These are phyloP conservation scores for Terfezia claveryi DNA, from an alignment of 495 filamentous ascomycete genomes.

Conservation along the genomic window DNA sequence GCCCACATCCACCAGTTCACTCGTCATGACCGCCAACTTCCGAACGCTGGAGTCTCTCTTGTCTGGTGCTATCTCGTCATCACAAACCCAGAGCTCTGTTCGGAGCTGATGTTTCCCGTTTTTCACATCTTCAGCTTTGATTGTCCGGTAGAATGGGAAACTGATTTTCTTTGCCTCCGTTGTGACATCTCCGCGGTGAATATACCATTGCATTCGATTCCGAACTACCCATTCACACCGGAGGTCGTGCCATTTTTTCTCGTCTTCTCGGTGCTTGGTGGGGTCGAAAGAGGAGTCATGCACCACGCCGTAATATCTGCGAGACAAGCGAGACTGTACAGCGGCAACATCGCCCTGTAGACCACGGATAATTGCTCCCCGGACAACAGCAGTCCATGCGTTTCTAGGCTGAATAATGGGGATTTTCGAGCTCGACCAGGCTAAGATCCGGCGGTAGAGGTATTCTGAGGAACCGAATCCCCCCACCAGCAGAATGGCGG, in stretches of 20 bases:
- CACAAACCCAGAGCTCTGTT: slow-evolving; percentile 20
- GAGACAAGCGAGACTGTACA: slow-evolving; percentile 18
- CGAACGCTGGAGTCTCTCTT: slow-evolving; percentile 10
- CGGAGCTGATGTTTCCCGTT: slow-evolving; percentile 13
- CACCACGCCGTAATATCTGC: slow-evolving; percentile 25
- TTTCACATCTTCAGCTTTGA: slow-evolving; percentile 10
- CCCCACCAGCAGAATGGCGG: slow-evolving; percentile 24
- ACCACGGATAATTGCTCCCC: slow-evolving; percentile 12
- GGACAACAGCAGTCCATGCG: slow-evolving; percentile 23
- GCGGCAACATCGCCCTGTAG: slow-evolving; percentile 20
- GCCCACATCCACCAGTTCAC: slow-evolving; percentile 15
- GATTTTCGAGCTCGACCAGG: slow-evolving; percentile 16
- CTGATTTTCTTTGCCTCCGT: slow-evolving; percentile 19
- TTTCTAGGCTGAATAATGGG: slow-evolving; percentile 24
- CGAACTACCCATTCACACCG: slow-evolving; percentile 17
- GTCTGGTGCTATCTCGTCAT: slow-evolving; percentile 14
- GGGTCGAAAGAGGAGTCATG: slow-evolving; percentile 17
- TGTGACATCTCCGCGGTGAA: slow-evolving; percentile 23
- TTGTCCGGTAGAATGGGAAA: slow-evolving; percentile 22
- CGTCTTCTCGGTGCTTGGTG: slow-evolving; percentile 7
- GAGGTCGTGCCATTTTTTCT: slow-evolving; percentile 16
- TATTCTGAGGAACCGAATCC: slow-evolving; percentile 25
- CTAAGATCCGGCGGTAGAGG: slow-evolving; percentile 19
- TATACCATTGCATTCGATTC: slow-evolving; percentile 25
- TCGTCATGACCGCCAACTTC: slow-evolving; percentile 18